Base-by-base conservation (phyloP, 805 yeast genomes). In the Helenozyma rhizophorensis region DNA sequence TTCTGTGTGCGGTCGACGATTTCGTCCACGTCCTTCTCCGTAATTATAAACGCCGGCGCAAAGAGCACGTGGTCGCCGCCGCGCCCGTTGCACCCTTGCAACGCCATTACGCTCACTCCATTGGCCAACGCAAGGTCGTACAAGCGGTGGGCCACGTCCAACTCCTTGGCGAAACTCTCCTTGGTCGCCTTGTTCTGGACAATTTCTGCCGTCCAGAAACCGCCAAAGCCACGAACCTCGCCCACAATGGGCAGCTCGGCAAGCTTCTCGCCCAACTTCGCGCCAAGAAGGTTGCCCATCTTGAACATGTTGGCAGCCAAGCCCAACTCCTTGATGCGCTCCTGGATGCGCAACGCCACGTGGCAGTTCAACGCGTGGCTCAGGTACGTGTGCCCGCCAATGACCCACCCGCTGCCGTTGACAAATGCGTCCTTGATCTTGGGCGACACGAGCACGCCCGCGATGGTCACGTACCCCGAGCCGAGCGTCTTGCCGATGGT, bases 171-270 rank as follows among this genome's bases (percentile, higher is more conserved):
- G 37, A 72, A 72, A 12, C 68, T 58, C 49, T 71, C 72, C 43
- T 73, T 75, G 12, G 80, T 67, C 9, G 47, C 51, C 42, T 62
- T 70, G 45, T 76, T 67, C 45, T 72, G 65, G 35, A 75, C 80
- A 31, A 74, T 59, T 51, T 77, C 82, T 27, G 77, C 48, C 4
- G 75, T 59, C 68, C 78, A 63, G 55, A 77, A 77, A 27, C 76
- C 72, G 37, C 82, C 83, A 33, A 73, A 59, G 33, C 83, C 83
- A 56, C 83, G 68, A 22, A 77, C 68, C 43, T 76, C 78, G 35
- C 80, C 83, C 14, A 64, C 77, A n/a, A 51, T 25, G 11, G 33
- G 28, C 12, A 23, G 12, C 14, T 18, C 23, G 7, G 17, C 33
- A 25, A 42, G 31, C 17, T 42, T 44, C 8, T 30, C 23, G 8